Percentiles rank a stretch among this genome's conserved stretches.
phyloP scores from a whole-genome alignment of 1,284 basidiomycete genomes.

The Ustilago curta region DNA sequence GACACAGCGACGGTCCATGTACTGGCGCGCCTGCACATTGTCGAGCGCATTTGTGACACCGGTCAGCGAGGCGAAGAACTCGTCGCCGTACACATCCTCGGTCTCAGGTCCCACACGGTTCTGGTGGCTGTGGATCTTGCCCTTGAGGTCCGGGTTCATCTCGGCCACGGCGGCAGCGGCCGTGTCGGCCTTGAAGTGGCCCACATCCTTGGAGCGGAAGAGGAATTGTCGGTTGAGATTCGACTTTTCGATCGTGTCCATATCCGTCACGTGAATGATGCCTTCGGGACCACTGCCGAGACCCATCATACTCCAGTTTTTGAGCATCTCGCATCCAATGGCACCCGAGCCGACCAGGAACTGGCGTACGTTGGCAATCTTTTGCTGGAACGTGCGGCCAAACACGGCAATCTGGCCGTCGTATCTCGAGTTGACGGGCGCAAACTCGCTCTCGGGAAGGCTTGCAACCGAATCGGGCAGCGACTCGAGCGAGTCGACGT shows the following conservation, averaged over 20 bases:
- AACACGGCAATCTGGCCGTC: conserved; percentile 97
- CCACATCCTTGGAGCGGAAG: conserved; percentile 95
- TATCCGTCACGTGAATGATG: conserved; percentile 91
- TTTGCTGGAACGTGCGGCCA: conserved; percentile 90
- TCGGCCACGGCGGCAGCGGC: conserved; percentile 90
- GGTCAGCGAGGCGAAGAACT: conserved; percentile 85
- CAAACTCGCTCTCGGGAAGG: conserved; percentile 84
- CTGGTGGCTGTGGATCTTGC: conserved; percentile 89
- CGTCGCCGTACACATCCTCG: conserved; percentile 92
- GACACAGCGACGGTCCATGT: conserved; percentile 99
- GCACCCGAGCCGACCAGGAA: conserved; percentile 98
- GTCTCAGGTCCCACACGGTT: conserved; percentile 91
- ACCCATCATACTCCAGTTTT: conserved; percentile 99
- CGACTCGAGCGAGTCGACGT: conserved; percentile 98
- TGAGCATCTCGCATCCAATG: conserved; percentile 99
- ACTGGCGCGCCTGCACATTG: conserved; percentile 93
- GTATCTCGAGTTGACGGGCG: conserved; percentile 85
- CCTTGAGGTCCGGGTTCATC: conserved; percentile 94
- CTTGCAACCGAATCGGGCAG: conserved; percentile 68
- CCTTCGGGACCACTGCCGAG: conserved; percentile 85
- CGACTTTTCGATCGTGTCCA: conserved; percentile 99
- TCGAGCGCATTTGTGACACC: conserved; percentile 99
- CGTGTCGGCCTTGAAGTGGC: conserved; percentile 97
- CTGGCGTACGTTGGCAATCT: conserved; percentile 88
- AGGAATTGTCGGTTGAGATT: conserved; percentile 99